Base-by-base conservation (phyloP, 306 rosid species). In the Cucumis cinereus region DNA sequence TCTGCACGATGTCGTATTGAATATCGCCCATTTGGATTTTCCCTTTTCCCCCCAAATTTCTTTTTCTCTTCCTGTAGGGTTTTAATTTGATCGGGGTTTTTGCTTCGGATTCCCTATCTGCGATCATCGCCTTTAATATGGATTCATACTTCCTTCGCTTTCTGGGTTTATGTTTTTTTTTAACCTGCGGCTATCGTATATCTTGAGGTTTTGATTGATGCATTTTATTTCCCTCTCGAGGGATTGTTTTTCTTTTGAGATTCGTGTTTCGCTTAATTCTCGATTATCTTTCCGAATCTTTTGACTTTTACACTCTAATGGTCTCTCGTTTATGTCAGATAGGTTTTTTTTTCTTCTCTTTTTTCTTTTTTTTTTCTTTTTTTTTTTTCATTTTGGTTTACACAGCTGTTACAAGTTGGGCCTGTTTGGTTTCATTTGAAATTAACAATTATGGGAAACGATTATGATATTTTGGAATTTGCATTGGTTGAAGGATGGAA, bases 21-120 rank as follows among this genome's bases (percentile, higher is more conserved):
- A 28, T 30, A 80, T 52, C 61, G 59, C 53, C 56, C 57, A n/a
- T 75, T 61, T 47, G 33, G 66, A 17, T 68, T 59, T 40, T 67
- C 8, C 36, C 62, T 54, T 40, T 69, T 41, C 56, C 5, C 50
- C 33, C 53, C 6, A 0, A 53, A 72, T 43, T 17, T 1, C 63
- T 20, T 78, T 26, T 7, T 17, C 75, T 33, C 10, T n/a, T 22
- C 66, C 74, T 77, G 58, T 85, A 79, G 81, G 86, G 78, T 83
- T 69, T 81, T 83, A 84, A 66, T 88, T 81, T 81, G 82, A 83
- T 92, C 82, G 84, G 64, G 73, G 73, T 77, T 79, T 50, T 59
- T 23, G 5, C 28, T 67, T 30, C 68, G 76, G 77, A 83, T 89
- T 82, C 73, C 38, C 67, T 81, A 49, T 70, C 38, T 24, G 68